Evolutionary conservation across 441 rosid genomes (phyloP).

Genomic region (Daphne laureola): DNA sequence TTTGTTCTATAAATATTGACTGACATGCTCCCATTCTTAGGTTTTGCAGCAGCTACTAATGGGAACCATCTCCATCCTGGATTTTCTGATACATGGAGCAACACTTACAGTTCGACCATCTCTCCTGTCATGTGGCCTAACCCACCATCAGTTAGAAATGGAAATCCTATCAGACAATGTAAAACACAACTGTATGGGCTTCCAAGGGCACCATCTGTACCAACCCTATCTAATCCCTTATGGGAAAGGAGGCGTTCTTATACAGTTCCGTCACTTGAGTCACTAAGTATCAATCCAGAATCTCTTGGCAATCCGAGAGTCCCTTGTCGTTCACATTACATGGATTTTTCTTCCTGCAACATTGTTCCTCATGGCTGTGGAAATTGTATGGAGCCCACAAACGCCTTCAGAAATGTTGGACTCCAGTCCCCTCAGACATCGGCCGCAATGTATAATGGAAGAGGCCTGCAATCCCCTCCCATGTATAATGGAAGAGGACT

Average conservation of each 20-base stretch:
- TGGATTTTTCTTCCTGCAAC: slow-evolving; percentile 35
- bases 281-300: slow-evolving; percentile 41
- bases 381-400: slow-evolving; percentile 29
- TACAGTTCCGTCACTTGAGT: slow-evolving; percentile 39
- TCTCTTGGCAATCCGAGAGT: slow-evolving; percentile 47
- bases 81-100: slow-evolving; percentile 39
- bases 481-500: slow-evolving; percentile 35
- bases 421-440: slow-evolving; percentile 44
- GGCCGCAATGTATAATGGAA: slow-evolving; percentile 28
- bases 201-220: slow-evolving; percentile 46
- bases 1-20: no score
- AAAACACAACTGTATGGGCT: slow-evolving; percentile 29
- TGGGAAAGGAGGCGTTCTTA: slow-evolving; percentile 48
- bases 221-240: slow-evolving; percentile 32
- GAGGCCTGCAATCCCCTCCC: slow-evolving; percentile 38
- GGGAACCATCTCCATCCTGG: slow-evolving; percentile 32
- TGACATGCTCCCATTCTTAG: slow-evolving; percentile 23
- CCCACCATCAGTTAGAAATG: slow-evolving; percentile 44
- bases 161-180: slow-evolving; percentile 30
- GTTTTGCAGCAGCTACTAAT: slow-evolving; percentile 34
- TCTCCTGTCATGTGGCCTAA: slow-evolving; percentile 49
- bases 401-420: slow-evolving; percentile 28
- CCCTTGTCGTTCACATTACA: slow-evolving; percentile 28
- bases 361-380: slow-evolving; percentile 34
- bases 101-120: slow-evolving; percentile 30